Base-by-base conservation (phyloP, 2,329 filamentous ascomycete species). In the Canariomyces notabilis region DNA sequence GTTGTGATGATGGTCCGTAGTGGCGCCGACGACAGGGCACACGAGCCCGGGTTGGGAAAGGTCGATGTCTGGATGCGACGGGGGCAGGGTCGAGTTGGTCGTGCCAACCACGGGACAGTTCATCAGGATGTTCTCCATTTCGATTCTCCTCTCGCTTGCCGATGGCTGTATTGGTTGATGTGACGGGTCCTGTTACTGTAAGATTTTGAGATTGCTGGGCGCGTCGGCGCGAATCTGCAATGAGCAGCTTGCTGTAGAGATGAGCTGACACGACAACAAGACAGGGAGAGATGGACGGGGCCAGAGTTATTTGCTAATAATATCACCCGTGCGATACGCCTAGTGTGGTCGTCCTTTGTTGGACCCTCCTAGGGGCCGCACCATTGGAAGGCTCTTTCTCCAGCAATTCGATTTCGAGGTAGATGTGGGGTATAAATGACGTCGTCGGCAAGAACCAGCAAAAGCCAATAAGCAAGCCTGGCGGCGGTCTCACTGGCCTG, bases 71-170 rank as follows among this genome's bases (percentile, higher is more conserved):
- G 67, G 65, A 55, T 68, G 66, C 1, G 62, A 62, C 0, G 67
- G 67, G 5, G 67, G 67, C 1, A 69, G 61, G 6, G 65, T 67
- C 42, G 57, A 58, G 61, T 68, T 70, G 47, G 64, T 69, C 1
- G 67, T 70, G 50, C 67, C 67, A 48, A 69, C 65, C 43, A 69
- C 64, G 51, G 67, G 67, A 54, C 67, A 69, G 50, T 65, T 64
- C 56, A 59, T 55, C 46, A 57, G 51, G 58, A 56, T 57, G 32
- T 42, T 41, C 8, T 29, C 3, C 20, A 22, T 37, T 21, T 29
- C 11, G 32, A 31, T 36, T 26, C 48, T 11, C 15, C 23, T 43
- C 14, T 12, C 26, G 34, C 11, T 23, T 41, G 21, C 12, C 14
- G 21, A n/a, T 15, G 11, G 20, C 6, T 20, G 29, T 41, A 29